A percentile compares a stretch with the other conserved stretches of the same genome.
phyloP scores from a whole-genome alignment of 2,329 filamentous ascomycete genomes.

The Trichoderma breve region DNA sequence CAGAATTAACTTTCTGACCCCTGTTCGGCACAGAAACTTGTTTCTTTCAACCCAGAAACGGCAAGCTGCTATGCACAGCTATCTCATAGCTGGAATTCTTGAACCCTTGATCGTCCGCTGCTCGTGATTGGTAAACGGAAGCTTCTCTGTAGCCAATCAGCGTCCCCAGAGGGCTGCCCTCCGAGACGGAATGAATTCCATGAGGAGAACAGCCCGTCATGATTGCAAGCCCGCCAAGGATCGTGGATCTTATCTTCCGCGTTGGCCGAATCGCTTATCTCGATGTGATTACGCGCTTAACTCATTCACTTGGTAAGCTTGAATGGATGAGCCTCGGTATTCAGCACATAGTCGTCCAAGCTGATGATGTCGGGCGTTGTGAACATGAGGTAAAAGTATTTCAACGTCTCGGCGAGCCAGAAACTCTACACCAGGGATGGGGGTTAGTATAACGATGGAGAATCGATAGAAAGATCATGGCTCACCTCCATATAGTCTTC shows the following conservation, averaged over 20 bases:
- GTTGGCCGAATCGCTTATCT: neutral
- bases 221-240: neutral
- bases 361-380: constrained; percentile 55
- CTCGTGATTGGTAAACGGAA: neutral
- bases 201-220: neutral
- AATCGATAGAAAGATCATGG: neutral
- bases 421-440: constrained; percentile 60
- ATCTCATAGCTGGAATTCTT: neutral
- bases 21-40: too few relatives aligned
- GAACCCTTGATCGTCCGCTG: neutral
- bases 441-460: constrained; percentile 37
- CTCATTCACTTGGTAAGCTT: constrained; percentile 23
- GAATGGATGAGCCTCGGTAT: constrained; percentile 54
- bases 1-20: too few relatives aligned
- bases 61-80: too few relatives aligned
- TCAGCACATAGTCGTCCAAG: constrained; percentile 59
- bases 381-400: constrained; percentile 73
- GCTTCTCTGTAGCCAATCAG: neutral
- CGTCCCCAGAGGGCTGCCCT: neutral
- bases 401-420: constrained; percentile 79
- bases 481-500: constrained; percentile 59
- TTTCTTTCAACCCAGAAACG: too few relatives aligned
- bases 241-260: neutral
- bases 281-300: too few relatives aligned
- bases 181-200: neutral